Conservation (phyloP, 2,329 filamentous ascomycete species). For the Chalaropsis ovoidea region DNA sequence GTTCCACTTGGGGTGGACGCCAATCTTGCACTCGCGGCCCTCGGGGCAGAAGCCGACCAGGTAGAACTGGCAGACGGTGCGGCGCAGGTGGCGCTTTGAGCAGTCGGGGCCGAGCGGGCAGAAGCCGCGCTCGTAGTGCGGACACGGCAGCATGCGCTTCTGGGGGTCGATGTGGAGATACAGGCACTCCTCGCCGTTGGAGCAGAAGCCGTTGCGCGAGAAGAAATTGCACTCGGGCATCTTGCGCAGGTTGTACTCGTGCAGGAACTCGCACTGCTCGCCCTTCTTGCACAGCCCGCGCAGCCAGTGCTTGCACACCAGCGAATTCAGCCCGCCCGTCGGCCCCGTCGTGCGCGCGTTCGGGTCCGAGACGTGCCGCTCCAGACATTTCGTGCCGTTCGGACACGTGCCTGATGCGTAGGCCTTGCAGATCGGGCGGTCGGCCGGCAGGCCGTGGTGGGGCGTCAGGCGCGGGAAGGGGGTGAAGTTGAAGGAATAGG, state of each 20-base stretch:
- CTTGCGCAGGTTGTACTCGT: slow-evolving; percentile 95
- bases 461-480: slow-evolving; percentile 76
- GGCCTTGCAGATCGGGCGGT: slow-evolving; percentile 73
- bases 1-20: slow-evolving; percentile 74
- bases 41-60: slow-evolving; percentile 92
- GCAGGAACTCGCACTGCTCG: slow-evolving; percentile 90
- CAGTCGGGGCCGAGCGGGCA: slow-evolving; percentile 83
- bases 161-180: slow-evolving; percentile 84
- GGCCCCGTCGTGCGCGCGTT: slow-evolving; percentile 33
- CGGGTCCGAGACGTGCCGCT: slow-evolving; percentile 56
- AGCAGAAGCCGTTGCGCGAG: slow-evolving; percentile 84
- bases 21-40: slow-evolving; percentile 60
- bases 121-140: slow-evolving; percentile 90
- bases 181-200: slow-evolving; percentile 91
- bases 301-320: slow-evolving; percentile 98
- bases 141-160: slow-evolving; percentile 67
- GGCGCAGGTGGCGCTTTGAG: slow-evolving; percentile 77
- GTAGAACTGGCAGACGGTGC: slow-evolving; percentile 73
- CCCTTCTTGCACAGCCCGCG: slow-evolving; percentile 97
- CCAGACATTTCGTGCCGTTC: slow-evolving; percentile 70
- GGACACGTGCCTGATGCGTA: slow-evolving; percentile 82
- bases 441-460: slow-evolving; percentile 69
- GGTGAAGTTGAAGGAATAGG: slow-evolving; percentile 70
- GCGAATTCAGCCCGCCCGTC: slow-evolving; percentile 56
- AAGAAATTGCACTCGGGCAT: slow-evolving; percentile 99